Evolutionary conservation across 2,329 filamentous ascomycete species (phyloP).

Genomic region (Fusarium sp.): DNA sequence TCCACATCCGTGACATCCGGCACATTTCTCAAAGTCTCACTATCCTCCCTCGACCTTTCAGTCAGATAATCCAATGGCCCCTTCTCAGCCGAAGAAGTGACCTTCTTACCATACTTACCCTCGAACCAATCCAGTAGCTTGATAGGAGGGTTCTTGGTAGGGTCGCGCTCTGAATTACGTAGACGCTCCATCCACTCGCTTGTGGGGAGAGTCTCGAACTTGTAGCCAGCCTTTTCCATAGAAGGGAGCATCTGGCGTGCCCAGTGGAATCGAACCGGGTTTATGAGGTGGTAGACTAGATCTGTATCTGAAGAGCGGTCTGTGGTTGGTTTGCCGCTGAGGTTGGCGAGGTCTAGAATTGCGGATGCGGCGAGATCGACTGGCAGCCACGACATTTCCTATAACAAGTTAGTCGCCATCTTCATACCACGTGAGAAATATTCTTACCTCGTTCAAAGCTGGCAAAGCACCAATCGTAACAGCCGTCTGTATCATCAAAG

Average conservation of each 20-base stretch:
- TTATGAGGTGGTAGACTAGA: conserved; percentile 42
- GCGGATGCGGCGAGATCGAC: conserved; percentile 36
- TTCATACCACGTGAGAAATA: fast-evolving
- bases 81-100: conserved; percentile 20
- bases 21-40: conserved; percentile 32
- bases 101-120: conserved; percentile 45
- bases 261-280: conserved; percentile 60
- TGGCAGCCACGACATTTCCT: conserved; percentile 46
- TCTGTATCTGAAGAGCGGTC: conserved; percentile 20
- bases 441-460: conserved; percentile 56
- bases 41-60: conserved; percentile 33
- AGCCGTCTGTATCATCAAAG: conserved; percentile 65
- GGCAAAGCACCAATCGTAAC: conserved; percentile 63
- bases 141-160: conserved; percentile 62
- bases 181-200: conserved; percentile 61
- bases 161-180: conserved; percentile 59
- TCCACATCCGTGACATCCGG: conserved; percentile 36
- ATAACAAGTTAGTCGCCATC: not conserved
- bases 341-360: conserved; percentile 33
- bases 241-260: conserved; percentile 63
- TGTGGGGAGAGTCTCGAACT: conserved; percentile 60
- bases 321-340: not conserved
- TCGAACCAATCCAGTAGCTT: conserved; percentile 67
- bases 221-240: conserved; percentile 58
- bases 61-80: conserved; percentile 35